phyloP scores from a whole-genome alignment of 768 basidiomycete species.

The Gelatoporia subvermispora region DNA sequence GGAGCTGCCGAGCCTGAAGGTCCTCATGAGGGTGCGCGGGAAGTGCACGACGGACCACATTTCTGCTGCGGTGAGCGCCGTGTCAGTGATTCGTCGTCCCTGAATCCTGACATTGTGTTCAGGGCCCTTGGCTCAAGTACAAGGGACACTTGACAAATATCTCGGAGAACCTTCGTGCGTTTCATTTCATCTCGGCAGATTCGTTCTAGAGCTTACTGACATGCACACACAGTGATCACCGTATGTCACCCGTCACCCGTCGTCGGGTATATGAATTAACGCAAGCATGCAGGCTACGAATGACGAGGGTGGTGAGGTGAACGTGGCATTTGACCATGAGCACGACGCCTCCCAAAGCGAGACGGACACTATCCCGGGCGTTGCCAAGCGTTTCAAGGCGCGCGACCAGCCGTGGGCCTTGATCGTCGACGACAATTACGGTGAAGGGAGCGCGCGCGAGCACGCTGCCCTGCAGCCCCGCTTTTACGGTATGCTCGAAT shows the following conservation, averaged over 20 bases:
- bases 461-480: constrained; percentile 97
- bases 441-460: constrained; percentile 96
- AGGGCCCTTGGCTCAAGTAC: constrained; percentile 99
- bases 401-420: constrained; percentile 87
- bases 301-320: constrained; percentile 92
- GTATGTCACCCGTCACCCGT: constrained; percentile 29
- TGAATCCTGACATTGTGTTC: neutral
- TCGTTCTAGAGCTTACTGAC: neutral
- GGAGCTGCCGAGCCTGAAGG: constrained; percentile 79
- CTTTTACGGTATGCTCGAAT: constrained; percentile 63
- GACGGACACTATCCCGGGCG: constrained; percentile 80
- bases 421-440: constrained; percentile 95
- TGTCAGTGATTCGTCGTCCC: neutral
- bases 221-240: constrained; percentile 65
- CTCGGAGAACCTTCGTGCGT: constrained; percentile 88
- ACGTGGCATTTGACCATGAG: constrained; percentile 81
- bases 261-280: neutral
- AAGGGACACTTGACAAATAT: constrained; percentile 97
- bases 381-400: constrained; percentile 86
- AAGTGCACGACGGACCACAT: constrained; percentile 99
- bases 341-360: constrained; percentile 36
- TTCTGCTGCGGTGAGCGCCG: constrained; percentile 73
- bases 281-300: constrained; percentile 66
- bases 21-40: constrained; percentile 88
- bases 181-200: neutral